These are phyloP conservation scores for Colletotrichum costaricense DNA, from an alignment of 2,329 filamentous ascomycete species.

Conservation along the genomic window DNA sequence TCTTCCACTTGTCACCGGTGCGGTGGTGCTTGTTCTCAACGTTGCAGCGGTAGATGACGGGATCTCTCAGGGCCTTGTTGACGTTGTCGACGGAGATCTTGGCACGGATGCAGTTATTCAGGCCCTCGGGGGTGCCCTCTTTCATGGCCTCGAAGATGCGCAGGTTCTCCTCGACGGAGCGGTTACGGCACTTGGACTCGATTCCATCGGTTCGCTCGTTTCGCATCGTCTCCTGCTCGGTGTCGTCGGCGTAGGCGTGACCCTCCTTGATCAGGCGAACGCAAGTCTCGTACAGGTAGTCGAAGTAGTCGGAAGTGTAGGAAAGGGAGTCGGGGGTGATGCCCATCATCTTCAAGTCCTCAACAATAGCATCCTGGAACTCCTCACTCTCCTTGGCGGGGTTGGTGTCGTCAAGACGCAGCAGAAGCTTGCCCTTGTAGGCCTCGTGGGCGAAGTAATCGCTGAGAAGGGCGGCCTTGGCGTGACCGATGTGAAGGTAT, in stretches of 20 bases:
- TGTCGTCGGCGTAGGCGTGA: slow-evolving; percentile 94
- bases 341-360: slow-evolving; percentile 91
- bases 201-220: slow-evolving; percentile 87
- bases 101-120: slow-evolving; percentile 90
- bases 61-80: slow-evolving; percentile 96
- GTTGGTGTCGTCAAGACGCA: slow-evolving; percentile 98
- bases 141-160: slow-evolving; percentile 95
- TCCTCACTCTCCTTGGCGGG: slow-evolving; percentile 97
- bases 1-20: slow-evolving; percentile 83
- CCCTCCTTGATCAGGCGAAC: slow-evolving; percentile 87
- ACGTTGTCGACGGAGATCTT: slow-evolving; percentile 92
- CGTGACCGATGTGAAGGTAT: slow-evolving; percentile 92
- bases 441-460: slow-evolving; percentile 97
- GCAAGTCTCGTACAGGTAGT: slow-evolving; percentile 88
- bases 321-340: slow-evolving; percentile 88
- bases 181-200: slow-evolving; percentile 83
- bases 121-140: slow-evolving; percentile 80
- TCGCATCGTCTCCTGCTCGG: slow-evolving; percentile 88
- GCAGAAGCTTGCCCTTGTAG: slow-evolving; percentile 89
- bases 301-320: slow-evolving; percentile 96
- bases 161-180: slow-evolving; percentile 84
- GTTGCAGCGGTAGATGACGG: slow-evolving; percentile 97
- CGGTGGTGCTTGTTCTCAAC: slow-evolving; percentile 75
- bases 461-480: slow-evolving; percentile 92
- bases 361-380: slow-evolving; percentile 92